Conservation (phyloP, 176 grass and related monocot genomes). For the Guadua angustifolia region DNA sequence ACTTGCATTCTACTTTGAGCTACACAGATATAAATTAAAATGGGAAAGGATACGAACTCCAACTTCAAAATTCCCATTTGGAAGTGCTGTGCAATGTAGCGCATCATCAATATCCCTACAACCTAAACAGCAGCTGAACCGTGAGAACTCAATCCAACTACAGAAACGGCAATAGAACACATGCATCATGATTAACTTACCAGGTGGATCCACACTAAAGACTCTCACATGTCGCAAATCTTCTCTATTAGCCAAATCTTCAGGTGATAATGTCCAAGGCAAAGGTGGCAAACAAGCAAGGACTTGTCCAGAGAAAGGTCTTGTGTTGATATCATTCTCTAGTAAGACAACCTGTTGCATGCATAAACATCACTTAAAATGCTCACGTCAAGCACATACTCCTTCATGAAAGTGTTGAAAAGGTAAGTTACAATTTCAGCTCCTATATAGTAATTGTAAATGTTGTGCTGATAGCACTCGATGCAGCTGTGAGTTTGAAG, state of each 20-base stretch:
- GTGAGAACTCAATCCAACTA: constrained; percentile 37
- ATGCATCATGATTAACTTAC: constrained; percentile 55
- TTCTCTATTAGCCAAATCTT: constrained; percentile 87
- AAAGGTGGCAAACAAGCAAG: constrained; percentile 96
- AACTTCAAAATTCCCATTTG: constrained; percentile 99
- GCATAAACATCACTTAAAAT: constrained; percentile 48
- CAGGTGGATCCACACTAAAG: constrained; percentile 97
- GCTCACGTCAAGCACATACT: constrained; percentile 26
- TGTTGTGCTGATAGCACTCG: background rate
- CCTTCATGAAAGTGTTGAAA: constrained; percentile 22
- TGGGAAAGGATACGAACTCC: constrained; percentile 95
- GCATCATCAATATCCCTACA: constrained; percentile 99
- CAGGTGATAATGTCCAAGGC: constrained; percentile 86
- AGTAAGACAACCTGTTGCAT: constrained; percentile 90
- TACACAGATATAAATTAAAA: background rate
- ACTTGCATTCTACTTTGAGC: constrained; percentile 24
- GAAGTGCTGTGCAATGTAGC: constrained; percentile 86
- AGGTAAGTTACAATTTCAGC: constrained; percentile 7
- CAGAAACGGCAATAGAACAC: constrained; percentile 33
- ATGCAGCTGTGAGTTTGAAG: constrained; percentile 19
- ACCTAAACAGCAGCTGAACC: constrained; percentile 55
- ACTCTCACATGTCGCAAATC: constrained; percentile 79
- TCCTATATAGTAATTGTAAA: background rate
- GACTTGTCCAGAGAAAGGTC: constrained; percentile 95
- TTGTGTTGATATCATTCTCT: constrained; percentile 98